Conservation (phyloP, 371 early-diverging fungal genomes). For the Mucor plumbeus region DNA sequence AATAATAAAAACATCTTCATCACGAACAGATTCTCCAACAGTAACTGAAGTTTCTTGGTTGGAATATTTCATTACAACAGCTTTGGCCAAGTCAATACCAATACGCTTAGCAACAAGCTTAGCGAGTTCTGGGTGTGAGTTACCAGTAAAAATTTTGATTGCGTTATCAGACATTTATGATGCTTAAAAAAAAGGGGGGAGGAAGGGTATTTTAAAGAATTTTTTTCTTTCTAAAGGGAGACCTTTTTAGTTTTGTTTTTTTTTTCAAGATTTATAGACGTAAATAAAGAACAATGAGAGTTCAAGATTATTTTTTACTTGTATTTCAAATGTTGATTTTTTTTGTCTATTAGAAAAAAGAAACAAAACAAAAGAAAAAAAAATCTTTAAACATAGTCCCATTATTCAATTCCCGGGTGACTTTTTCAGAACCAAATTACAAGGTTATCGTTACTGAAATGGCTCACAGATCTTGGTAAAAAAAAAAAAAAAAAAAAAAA, state of each 20-base stretch:
- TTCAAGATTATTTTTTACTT: background rate
- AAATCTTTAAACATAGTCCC: slow-evolving; percentile 2
- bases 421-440: background rate
- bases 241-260: too few relatives aligned
- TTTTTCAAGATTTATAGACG: background rate
- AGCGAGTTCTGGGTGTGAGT: slow-evolving; percentile 94
- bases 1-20: slow-evolving; percentile 90
- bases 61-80: slow-evolving; percentile 90
- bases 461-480: too few relatives aligned
- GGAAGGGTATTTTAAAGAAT: too few relatives aligned
- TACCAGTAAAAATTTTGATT: slow-evolving; percentile 96
- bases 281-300: background rate
- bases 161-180: slow-evolving; percentile 51
- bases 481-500: too few relatives aligned
- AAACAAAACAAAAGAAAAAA: background rate
- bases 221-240: too few relatives aligned
- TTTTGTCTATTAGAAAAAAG: background rate
- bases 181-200: too few relatives aligned
- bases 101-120: slow-evolving; percentile 87
- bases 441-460: background rate
- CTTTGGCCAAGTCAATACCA: slow-evolving; percentile 89
- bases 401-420: slow-evolving; percentile 1
- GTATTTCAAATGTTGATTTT: background rate
- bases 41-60: slow-evolving; percentile 97
- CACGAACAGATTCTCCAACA: slow-evolving; percentile 95